phyloP scores from a whole-genome alignment of 352 stramenopile genomes.

The Blastocystis sp. region DNA sequence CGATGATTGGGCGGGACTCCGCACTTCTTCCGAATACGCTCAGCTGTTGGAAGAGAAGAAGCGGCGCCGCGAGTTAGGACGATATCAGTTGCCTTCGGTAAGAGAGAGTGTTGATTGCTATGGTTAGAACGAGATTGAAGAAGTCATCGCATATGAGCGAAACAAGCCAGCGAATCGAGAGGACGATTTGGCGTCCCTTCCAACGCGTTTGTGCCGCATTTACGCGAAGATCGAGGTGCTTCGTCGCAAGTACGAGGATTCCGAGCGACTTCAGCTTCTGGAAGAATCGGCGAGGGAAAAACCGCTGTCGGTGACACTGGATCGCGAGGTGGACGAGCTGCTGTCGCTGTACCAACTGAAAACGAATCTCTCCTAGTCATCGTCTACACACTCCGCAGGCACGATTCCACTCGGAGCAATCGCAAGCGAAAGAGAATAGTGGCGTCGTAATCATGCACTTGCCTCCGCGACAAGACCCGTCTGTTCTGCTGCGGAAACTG shows the following conservation, averaged over 20 bases:
- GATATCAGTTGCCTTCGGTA: constrained; percentile 12
- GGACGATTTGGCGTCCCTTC: background rate
- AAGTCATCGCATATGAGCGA: constrained; percentile 1
- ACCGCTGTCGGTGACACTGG: background rate
- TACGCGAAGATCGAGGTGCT: constrained; percentile 14
- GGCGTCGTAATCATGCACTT: constrained; percentile 8
- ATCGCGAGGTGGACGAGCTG: background rate
- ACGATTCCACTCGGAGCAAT: background rate
- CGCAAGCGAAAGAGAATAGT: background rate
- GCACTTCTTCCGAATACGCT: background rate
- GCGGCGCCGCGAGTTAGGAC: background rate
- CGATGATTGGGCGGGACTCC: background rate
- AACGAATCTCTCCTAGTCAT: background rate
- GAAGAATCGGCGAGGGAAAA: background rate
- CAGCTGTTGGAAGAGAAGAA: background rate
- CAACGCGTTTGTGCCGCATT: background rate
- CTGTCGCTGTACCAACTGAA: background rate
- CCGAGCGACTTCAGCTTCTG: background rate
- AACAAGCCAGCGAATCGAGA: background rate
- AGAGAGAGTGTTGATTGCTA: background rate
- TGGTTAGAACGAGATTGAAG: constrained; percentile 8
- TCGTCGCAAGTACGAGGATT: background rate
- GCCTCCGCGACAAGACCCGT: background rate
- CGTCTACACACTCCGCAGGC: background rate
- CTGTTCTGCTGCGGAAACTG: background rate